Base-by-base conservation (phyloP, 306 rosid species). In the Cajanus cajan region DNA sequence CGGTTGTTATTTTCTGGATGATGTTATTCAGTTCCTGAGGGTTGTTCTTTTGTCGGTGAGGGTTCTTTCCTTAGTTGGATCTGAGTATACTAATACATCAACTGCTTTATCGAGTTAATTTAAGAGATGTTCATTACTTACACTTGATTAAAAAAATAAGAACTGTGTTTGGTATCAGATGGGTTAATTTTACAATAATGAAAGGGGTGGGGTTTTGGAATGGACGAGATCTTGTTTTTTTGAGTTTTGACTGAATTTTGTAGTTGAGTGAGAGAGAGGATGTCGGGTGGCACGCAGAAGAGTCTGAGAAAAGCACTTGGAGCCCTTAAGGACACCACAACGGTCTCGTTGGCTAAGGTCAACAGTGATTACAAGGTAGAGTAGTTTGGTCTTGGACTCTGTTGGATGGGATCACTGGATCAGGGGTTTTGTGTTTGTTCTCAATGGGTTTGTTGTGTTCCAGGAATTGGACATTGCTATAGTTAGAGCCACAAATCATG, bases 311-410 rank as follows among this genome's bases (percentile, higher is more conserved):
- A 93, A 87, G 99, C 98, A 39, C 94, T 96, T 40, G 99, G 99
- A 39, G 92, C 99, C 44, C 90, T 96, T 51, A 96, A 96, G 90
- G 99, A 96, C 37, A 89, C 96, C 36, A 93, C 99, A 54, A 93
- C 99, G 18, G 99, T 96, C 41, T 96, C 99, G 0, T 93, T 96
- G 89, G 99, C 99, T 25, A 96, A 96, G 89, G 98, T 96, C 89
- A 93, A 96, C 83, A 96, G 98, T 78, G 99, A 87, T 90, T 96
- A 93, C 86, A 96, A 93, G 99, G 99, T 96, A 84, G 43, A 19
- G 6, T 12, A 31, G 11, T 55, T 70, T 74, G 31, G 48, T 36
- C 34, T 19, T 58, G 28, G 12, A 71, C 33, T 33, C 24, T 70
- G 63, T 79, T 76, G 52, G 64, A 19, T 62, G 41, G 68, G 43